Percentiles rank a stretch among this genome's conserved stretches.
Conservation (phyloP, 306 rosid species). For the Quercus glauca region DNA sequence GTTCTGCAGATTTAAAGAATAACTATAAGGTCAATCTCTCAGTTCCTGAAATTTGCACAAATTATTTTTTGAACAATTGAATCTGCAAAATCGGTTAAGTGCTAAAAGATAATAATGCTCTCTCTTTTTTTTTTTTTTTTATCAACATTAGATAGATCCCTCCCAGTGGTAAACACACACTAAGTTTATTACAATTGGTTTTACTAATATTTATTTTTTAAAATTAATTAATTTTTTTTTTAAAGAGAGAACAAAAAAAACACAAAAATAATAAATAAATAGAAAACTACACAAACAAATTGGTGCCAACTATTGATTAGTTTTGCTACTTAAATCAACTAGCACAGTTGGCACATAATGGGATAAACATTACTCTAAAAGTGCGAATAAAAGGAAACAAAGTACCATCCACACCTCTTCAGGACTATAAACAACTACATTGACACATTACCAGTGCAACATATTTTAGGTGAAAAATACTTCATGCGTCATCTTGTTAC, state of each 20-base stretch:
- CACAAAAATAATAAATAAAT: too few species aligned
- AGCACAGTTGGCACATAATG: not conserved
- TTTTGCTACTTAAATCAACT: not conserved
- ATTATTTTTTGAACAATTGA: not conserved
- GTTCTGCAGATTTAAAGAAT: conserved; percentile 44
- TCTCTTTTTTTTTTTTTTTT: not conserved
- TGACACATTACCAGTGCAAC: not conserved
- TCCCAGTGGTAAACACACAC: not conserved
- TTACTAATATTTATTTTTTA: not conserved
- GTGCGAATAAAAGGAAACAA: not conserved
- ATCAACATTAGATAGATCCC: not conserved
- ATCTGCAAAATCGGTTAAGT: too few species aligned
- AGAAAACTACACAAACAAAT: not conserved
- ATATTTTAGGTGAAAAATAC: not conserved
- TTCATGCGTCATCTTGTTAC: not conserved
- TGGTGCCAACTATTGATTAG: not conserved
- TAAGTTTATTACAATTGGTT: not conserved
- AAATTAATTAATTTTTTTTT: not conserved
- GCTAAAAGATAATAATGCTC: not conserved
- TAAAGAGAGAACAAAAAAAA: not conserved
- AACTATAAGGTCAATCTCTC: conserved; percentile 24
- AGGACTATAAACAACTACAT: too few species aligned
- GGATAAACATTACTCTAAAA: not conserved
- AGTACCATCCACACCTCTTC: not conserved
- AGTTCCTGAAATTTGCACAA: not conserved